A percentile compares a stretch with the other conserved stretches of the same genome.
phyloP scores from a whole-genome alignment of 805 yeast species.

The Candida methanosorbosa region DNA sequence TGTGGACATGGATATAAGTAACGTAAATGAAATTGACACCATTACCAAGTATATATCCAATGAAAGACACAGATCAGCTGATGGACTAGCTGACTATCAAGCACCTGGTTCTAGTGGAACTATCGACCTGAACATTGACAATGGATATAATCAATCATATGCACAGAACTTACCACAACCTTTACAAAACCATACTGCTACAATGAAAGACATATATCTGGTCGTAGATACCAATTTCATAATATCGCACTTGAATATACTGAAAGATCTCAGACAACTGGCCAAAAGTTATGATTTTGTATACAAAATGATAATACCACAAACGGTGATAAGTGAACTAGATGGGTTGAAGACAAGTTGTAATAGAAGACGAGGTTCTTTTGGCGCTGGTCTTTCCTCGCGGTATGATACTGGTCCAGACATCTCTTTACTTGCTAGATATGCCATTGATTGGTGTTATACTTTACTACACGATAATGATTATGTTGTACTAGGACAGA shows the following conservation, averaged over 20 bases:
- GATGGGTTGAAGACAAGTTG: constrained; percentile 84
- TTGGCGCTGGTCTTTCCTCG: not conserved
- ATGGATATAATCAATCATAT: too few relatives aligned
- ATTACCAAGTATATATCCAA: constrained; percentile 7
- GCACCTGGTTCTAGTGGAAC: too few relatives aligned
- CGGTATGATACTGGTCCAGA: constrained; percentile 6
- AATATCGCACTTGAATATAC: constrained; percentile 52
- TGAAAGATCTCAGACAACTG: constrained; percentile 41
- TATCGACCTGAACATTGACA: too few relatives aligned
- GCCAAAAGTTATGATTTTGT: constrained; percentile 33
- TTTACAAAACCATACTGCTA: not conserved
- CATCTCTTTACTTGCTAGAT: constrained; percentile 40
- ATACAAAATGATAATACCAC: constrained; percentile 53
- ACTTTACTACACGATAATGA: constrained; percentile 42
- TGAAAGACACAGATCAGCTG: not conserved
- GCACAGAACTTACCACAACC: too few relatives aligned
- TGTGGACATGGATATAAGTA: constrained; percentile 11
- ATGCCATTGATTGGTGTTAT: constrained; percentile 76
- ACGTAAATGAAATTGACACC: constrained; percentile 7
- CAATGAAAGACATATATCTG: constrained; percentile 22
- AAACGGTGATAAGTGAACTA: constrained; percentile 63
- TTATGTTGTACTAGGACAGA: constrained; percentile 57
- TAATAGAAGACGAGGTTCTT: constrained; percentile 17
- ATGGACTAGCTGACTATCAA: not conserved
- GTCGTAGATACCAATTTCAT: constrained; percentile 82